Percentiles rank a stretch among this genome's conserved stretches.
Evolutionary conservation across 495 filamentous ascomycete genomes (phyloP).

Genomic region (Penicillium pulvis): DNA sequence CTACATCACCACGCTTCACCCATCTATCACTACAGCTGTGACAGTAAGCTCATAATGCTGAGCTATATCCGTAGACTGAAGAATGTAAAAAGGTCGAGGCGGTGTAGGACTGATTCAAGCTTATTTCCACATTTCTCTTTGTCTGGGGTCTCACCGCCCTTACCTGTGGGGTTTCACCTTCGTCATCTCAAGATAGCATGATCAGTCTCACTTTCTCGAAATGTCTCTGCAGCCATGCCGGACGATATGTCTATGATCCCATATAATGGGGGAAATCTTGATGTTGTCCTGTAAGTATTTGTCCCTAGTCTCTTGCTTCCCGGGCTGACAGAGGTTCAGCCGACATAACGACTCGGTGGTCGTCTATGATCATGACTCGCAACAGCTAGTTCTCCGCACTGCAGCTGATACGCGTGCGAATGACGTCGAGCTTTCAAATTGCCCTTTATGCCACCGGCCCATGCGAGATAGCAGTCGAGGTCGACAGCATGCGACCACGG

Average conservation of each 20-base stretch:
- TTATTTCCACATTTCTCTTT: constrained; percentile 3
- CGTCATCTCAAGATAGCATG: constrained; percentile 12
- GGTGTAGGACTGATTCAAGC: background rate
- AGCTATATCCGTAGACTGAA: too few species aligned
- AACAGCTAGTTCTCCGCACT: constrained; percentile 79
- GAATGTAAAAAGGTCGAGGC: too few species aligned
- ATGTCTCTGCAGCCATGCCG: constrained; percentile 30
- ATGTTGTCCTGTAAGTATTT: constrained; percentile 52
- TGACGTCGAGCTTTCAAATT: constrained; percentile 61
- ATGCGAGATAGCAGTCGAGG: constrained; percentile 54
- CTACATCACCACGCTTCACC: too few species aligned
- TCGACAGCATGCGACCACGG: constrained; percentile 35
- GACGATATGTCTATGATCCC: constrained; percentile 52
- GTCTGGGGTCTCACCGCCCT: constrained; percentile 18
- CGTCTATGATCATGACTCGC: constrained; percentile 81
- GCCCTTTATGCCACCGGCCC: constrained; percentile 86
- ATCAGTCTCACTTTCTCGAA: background rate
- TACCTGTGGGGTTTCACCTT: constrained; percentile 7
- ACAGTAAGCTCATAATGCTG: too few species aligned
- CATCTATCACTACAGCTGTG: too few species aligned
- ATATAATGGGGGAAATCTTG: constrained; percentile 47
- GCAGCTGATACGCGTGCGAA: constrained; percentile 44
- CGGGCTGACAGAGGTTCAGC: constrained; percentile 44
- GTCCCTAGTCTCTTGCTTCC: background rate
- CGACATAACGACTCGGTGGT: constrained; percentile 92